A percentile compares a stretch with the other conserved stretches of the same genome.
phyloP scores from a whole-genome alignment of 441 rosid genomes.

The Euphorbia celastroides region DNA sequence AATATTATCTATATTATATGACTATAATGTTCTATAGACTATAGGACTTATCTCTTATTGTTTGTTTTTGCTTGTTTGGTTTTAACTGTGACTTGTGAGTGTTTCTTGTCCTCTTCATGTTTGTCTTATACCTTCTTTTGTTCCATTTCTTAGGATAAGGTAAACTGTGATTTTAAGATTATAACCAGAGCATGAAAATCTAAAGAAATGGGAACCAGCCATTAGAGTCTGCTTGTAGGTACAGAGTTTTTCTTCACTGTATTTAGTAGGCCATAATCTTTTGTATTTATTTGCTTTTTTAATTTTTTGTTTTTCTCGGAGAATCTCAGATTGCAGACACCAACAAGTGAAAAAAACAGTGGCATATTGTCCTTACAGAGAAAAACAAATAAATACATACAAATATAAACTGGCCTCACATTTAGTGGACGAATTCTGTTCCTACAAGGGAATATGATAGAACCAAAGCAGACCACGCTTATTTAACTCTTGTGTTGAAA shows the following conservation, averaged over 20 bases:
- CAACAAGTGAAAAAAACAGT: neutral
- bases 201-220: neutral
- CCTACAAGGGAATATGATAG: no score
- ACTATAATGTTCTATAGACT: neutral
- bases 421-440: no score
- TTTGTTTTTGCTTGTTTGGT: neutral
- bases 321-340: neutral
- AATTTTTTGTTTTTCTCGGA: no score
- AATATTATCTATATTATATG: no score
- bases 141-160: neutral
- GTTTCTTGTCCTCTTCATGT: slow-evolving; percentile 17
- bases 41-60: neutral
- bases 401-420: no score
- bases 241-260: neutral
- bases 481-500: no score
- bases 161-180: neutral
- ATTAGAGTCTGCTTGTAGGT: neutral
- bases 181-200: neutral
- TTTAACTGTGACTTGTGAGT: slow-evolving; percentile 10
- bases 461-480: no score
- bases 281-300: no score
- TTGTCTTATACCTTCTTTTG: no score
- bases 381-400: no score
- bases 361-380: neutral
- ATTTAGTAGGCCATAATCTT: neutral